These are phyloP conservation scores for Aureobasidium namibiae DNA, from an alignment of 2,329 filamentous ascomycete species.

Conservation along the genomic window DNA sequence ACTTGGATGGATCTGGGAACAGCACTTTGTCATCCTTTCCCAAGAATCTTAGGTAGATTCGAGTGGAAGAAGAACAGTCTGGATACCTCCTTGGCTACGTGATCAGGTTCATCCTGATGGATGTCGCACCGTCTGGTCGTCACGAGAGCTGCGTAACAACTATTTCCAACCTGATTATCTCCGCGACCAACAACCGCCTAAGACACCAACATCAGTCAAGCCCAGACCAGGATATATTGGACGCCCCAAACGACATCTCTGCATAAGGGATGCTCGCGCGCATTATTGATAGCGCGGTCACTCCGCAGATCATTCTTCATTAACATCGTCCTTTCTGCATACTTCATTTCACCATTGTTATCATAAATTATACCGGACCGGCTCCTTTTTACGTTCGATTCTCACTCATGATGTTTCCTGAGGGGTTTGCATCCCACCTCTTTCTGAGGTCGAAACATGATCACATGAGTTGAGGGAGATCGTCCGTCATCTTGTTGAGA, in stretches of 20 bases:
- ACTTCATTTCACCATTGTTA: not conserved
- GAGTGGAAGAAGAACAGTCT: not conserved
- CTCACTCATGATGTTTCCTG: not conserved
- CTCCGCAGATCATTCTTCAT: not conserved
- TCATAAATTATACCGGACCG: constrained; percentile 3
- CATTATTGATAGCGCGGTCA: not conserved
- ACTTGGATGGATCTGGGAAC: constrained; percentile 98
- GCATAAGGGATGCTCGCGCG: not conserved
- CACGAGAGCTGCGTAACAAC: not conserved
- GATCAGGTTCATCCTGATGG: not conserved
- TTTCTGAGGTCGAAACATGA: not conserved
- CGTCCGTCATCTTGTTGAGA: not conserved
- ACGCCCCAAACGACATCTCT: not conserved
- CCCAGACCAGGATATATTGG: constrained; percentile 4
- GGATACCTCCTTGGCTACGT: not conserved
- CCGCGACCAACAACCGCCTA: not conserved
- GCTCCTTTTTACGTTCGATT: not conserved
- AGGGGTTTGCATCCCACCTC: not conserved
- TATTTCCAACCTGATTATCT: not conserved
- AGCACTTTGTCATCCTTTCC: constrained; percentile 60
- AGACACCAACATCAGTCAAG: not conserved
- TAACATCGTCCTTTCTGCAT: not conserved
- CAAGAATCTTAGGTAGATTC: constrained; percentile 12
- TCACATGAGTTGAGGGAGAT: not conserved
- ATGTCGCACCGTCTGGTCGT: not conserved